phyloP scores from a whole-genome alignment of 1,284 basidiomycete genomes.

The Lignosus rhinocerotis region DNA sequence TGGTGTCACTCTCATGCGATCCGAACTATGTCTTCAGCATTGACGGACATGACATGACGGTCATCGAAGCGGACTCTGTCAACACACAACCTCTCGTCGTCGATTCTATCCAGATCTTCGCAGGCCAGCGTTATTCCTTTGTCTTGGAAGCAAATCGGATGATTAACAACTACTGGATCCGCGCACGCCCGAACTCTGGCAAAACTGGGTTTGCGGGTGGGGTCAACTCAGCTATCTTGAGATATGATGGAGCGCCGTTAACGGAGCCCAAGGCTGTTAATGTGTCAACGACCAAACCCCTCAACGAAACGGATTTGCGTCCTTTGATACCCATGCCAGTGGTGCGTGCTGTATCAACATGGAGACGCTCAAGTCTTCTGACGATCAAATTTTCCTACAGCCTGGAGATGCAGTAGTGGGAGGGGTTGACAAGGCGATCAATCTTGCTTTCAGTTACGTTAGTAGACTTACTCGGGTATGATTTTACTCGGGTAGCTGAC shows the following conservation, averaged over 20 bases:
- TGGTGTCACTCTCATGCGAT: constrained; percentile 49
- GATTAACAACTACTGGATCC: constrained; percentile 27
- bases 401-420: constrained; percentile 29
- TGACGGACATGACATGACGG: constrained; percentile 35
- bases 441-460: constrained; percentile 29
- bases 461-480: not conserved
- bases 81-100: constrained; percentile 35
- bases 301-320: constrained; percentile 34
- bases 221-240: constrained; percentile 53
- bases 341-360: constrained; percentile 3
- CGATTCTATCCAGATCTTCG: constrained; percentile 35
- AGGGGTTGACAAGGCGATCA: constrained; percentile 32
- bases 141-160: constrained; percentile 27
- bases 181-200: constrained; percentile 35
- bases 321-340: constrained; percentile 13
- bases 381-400: constrained; percentile 9
- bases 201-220: constrained; percentile 37
- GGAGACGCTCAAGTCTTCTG: not conserved
- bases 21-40: constrained; percentile 36
- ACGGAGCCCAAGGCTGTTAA: constrained; percentile 42
- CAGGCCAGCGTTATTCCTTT: constrained; percentile 42
- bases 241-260: constrained; percentile 47
- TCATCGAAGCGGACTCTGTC: constrained; percentile 38
- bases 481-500: not conserved
- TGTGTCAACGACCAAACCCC: constrained; percentile 10